Evolutionary conservation across 805 yeast genomes (phyloP).

Genomic region (Candida corydali): DNA sequence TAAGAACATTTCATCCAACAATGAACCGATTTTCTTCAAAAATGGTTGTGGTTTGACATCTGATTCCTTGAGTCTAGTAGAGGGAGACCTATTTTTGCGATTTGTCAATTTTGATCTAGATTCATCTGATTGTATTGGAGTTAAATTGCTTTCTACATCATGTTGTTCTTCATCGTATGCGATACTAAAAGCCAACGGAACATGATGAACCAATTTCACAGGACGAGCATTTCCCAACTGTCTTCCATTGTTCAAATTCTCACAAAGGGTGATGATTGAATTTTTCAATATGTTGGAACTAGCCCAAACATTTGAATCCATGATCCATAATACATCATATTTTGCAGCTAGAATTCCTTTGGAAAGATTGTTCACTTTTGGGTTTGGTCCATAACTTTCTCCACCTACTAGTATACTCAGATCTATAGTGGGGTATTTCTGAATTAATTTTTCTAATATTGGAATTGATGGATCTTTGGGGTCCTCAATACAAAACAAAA

Average conservation of each 20-base stretch:
- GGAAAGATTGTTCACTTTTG: conserved; percentile 82
- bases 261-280: conserved; percentile 50
- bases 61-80: background rate
- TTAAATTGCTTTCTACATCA: conserved; percentile 13
- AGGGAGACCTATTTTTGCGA: background rate
- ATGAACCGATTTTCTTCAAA: conserved; percentile 48
- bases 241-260: conserved; percentile 51
- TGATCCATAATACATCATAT: conserved; percentile 75
- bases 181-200: conserved; percentile 60
- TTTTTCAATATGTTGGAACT: conserved; percentile 59
- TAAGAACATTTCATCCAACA: conserved; percentile 80
- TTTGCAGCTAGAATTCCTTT: conserved; percentile 70
- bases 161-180: conserved; percentile 7
- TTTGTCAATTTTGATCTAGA: conserved; percentile 5
- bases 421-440: conserved; percentile 52
- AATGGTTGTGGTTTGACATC: conserved; percentile 1
- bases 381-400: conserved; percentile 73
- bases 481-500: conserved; percentile 72
- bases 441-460: conserved; percentile 46
- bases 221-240: conserved; percentile 22
- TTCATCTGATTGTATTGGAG: conserved; percentile 14
- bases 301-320: conserved; percentile 84
- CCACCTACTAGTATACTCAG: conserved; percentile 50
- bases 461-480: conserved; percentile 61
- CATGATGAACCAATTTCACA: conserved; percentile 76